A percentile compares a stretch with the other conserved stretches of the same genome.
These are phyloP conservation scores for Pichia norvegensis DNA, from an alignment of 1,139 yeast species.

Conservation along the genomic window DNA sequence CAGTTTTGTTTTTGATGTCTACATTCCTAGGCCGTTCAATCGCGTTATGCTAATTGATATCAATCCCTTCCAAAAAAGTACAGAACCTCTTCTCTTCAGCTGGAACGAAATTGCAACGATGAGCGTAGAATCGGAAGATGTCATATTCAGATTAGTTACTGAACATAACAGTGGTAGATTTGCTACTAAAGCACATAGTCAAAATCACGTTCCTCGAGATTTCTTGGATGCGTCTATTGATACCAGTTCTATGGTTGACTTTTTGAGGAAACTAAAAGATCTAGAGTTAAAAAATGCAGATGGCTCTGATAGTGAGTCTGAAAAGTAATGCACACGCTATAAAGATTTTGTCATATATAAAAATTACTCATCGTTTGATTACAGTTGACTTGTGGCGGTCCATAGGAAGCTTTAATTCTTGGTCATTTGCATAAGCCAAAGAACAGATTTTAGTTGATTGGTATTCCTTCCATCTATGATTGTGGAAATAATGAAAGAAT, in stretches of 20 bases:
- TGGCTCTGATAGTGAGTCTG: not conserved
- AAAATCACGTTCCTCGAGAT: slow-evolving; percentile 86
- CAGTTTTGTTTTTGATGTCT: slow-evolving; percentile 67
- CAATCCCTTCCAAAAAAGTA: slow-evolving; percentile 72
- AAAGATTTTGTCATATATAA: not conserved
- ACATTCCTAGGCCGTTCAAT: slow-evolving; percentile 66
- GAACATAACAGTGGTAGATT: slow-evolving; percentile 65
- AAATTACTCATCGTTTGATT: too few relatives aligned
- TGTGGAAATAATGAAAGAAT: slow-evolving; percentile 38
- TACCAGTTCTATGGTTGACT: slow-evolving; percentile 54
- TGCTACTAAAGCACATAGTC: slow-evolving; percentile 75
- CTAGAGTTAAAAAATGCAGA: slow-evolving; percentile 14
- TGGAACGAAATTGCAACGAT: slow-evolving; percentile 67
- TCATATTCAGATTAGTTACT: slow-evolving; percentile 54
- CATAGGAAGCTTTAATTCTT: slow-evolving; percentile 32
- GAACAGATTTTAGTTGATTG: slow-evolving; percentile 44
- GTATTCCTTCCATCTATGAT: slow-evolving; percentile 40
- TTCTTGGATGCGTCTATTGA: slow-evolving; percentile 76
- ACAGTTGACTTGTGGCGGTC: not conserved
- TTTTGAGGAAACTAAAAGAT: slow-evolving; percentile 54
- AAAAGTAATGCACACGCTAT: not conserved
- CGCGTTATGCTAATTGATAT: slow-evolving; percentile 68
- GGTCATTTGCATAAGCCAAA: slow-evolving; percentile 42
- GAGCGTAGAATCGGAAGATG: slow-evolving; percentile 27
- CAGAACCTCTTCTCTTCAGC: slow-evolving; percentile 69